A percentile compares a stretch with the other conserved stretches of the same genome.
These are phyloP conservation scores for Fusarium udum DNA, from an alignment of 2,329 filamentous ascomycete genomes.

Conservation along the genomic window DNA sequence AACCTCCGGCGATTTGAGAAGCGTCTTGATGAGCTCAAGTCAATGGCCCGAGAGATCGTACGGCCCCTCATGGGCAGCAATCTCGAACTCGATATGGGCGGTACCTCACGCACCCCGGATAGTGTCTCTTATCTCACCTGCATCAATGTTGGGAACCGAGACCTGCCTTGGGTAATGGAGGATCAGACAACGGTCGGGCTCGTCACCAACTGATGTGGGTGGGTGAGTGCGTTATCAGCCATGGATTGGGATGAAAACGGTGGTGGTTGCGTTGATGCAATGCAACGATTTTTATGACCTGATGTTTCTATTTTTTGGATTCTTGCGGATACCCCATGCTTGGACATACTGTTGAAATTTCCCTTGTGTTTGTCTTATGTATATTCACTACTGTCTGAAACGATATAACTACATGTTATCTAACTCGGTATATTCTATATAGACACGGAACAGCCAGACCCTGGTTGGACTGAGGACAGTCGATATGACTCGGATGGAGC, in stretches of 20 bases:
- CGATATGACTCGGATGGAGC: slow-evolving; percentile 15
- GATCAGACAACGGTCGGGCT: slow-evolving; percentile 38
- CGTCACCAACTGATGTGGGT: slow-evolving; percentile 15
- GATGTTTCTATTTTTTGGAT: slow-evolving; percentile 29
- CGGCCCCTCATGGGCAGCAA: slow-evolving; percentile 86
- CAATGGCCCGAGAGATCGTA: slow-evolving; percentile 82
- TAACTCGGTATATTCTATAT: slow-evolving; percentile 17
- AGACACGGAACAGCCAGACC: slow-evolving; percentile 12
- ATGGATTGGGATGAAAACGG: slow-evolving; percentile 1
- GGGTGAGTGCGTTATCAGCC: not conserved
- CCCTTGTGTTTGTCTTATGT: slow-evolving; percentile 26
- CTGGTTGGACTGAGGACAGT: slow-evolving; percentile 12
- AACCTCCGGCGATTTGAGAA: slow-evolving; percentile 86
- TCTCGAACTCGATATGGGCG: slow-evolving; percentile 77
- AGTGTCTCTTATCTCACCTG: slow-evolving; percentile 62
- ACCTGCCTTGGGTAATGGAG: slow-evolving; percentile 60
- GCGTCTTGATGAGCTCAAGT: slow-evolving; percentile 88
- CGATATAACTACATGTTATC: slow-evolving; percentile 6
- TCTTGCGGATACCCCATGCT: slow-evolving; percentile 40
- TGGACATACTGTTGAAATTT: slow-evolving; percentile 32
- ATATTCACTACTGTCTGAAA: slow-evolving; percentile 23
- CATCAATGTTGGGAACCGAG: slow-evolving; percentile 58
- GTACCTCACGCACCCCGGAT: slow-evolving; percentile 52
- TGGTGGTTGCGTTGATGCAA: slow-evolving; percentile 28
- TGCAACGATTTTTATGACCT: slow-evolving; percentile 39